These are phyloP conservation scores for Phytophthora litchii DNA, from an alignment of 352 stramenopile species.

Conservation along the genomic window DNA sequence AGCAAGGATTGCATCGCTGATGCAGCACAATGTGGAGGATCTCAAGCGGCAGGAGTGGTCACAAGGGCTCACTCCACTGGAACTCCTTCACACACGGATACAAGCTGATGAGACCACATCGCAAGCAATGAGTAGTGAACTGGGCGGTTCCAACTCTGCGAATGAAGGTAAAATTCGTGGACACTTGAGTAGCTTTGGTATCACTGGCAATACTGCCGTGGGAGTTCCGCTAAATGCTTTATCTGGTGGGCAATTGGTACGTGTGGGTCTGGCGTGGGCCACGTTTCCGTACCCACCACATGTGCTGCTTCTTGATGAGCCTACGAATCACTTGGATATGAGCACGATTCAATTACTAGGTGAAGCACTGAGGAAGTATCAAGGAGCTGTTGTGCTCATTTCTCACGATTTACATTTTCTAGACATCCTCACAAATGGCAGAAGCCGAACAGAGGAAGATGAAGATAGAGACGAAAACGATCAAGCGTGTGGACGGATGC, in stretches of 20 bases:
- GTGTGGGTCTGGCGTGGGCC: constrained; percentile 50
- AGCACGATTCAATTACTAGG: constrained; percentile 78
- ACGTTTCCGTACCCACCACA: constrained; percentile 90
- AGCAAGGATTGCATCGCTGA: constrained; percentile 54
- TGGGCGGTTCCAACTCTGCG: constrained; percentile 1
- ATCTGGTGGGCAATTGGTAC: constrained; percentile 60
- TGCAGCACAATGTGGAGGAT: constrained; percentile 72
- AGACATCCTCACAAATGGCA: constrained; percentile 42
- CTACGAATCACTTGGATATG: constrained; percentile 95
- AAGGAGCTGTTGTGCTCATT: constrained; percentile 67
- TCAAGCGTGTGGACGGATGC: constrained; percentile 13
- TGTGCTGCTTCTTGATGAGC: constrained; percentile 91
- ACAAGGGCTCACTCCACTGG: constrained; percentile 42
- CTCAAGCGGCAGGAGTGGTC: constrained; percentile 62
- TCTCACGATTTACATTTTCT: constrained; percentile 72
- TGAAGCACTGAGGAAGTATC: constrained; percentile 57
- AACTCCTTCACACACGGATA: constrained; percentile 44
- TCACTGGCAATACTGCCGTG: constrained; percentile 41
- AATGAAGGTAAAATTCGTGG: constrained; percentile 46
- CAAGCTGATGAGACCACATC: constrained; percentile 40
- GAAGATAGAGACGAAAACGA: constrained; percentile 22
- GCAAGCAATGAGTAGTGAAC: background rate
- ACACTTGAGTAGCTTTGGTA: constrained; percentile 58
- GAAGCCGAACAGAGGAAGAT: constrained; percentile 6
- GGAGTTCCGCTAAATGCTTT: constrained; percentile 43